Evolutionary conservation across 2,329 filamentous ascomycete genomes (phyloP).

Genomic region (Penicillium sp.): DNA sequence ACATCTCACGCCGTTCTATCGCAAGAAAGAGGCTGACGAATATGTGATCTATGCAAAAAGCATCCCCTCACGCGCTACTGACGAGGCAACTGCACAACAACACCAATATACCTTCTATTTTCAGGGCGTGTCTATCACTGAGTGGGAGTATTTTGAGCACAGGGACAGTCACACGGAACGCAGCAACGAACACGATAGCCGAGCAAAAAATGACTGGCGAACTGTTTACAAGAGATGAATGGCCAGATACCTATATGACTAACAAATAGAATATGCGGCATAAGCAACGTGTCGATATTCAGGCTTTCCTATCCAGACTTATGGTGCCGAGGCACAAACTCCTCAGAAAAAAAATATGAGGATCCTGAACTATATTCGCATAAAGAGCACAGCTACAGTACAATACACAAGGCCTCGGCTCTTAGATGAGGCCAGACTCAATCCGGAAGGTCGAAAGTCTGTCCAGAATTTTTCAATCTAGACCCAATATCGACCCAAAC

Average conservation of each 20-base stretch:
- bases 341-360: background rate
- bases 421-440: background rate
- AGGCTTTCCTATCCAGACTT: background rate
- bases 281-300: background rate
- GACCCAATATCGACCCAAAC: background rate
- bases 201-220: background rate
- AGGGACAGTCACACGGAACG: background rate
- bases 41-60: slow-evolving; percentile 23
- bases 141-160: slow-evolving; percentile 26
- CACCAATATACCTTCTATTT: slow-evolving; percentile 33
- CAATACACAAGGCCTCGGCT: background rate
- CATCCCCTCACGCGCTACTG: background rate
- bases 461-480: background rate
- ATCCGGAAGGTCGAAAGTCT: background rate
- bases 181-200: background rate
- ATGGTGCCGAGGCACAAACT: background rate
- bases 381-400: background rate
- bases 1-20: slow-evolving; percentile 9
- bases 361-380: background rate
- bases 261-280: background rate
- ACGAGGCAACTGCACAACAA: background rate
- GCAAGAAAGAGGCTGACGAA: slow-evolving; percentile 9
- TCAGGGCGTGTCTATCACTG: slow-evolving; percentile 32
- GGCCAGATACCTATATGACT: background rate
- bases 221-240: slow-evolving; percentile 10